Evolutionary conservation across 192 early-diverging fungal species (phyloP), one percentile per base, ranked within the genome.

Genomic region (Phycomyces blakesleeanus): DNA sequence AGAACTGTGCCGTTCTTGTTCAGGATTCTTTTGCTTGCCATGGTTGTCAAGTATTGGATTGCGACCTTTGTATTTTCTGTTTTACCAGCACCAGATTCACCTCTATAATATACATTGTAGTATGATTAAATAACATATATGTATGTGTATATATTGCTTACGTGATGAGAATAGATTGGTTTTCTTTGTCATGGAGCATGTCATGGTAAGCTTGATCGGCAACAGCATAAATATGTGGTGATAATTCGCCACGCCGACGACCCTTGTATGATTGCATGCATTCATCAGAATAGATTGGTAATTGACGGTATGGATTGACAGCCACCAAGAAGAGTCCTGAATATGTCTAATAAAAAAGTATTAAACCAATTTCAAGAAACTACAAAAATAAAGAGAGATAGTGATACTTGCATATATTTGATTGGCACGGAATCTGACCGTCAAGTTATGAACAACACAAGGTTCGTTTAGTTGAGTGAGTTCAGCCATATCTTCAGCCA

Each of bases 31-130:
- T 47, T 47, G 20, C 85, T 72, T 3, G 95, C 93, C 51, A 96
- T 89, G 1, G 93, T 84, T 0, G 96, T 91, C 53, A 99, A 79
- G 77, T 98, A 98, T 78, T 98, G 96, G 57, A 99, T 97, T 37
- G 96, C 94, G 59, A 95, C 97, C 63, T 99, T 99, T n/a, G 96
- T 99, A 78, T 97, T 98, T 80, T 99, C 97, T 5, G 97, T 99
- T 77, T 99, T 99, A 40, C 97, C 97, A 2, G 96, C 96, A 38
- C 97, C 97, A 20, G 95, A 97, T 81, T 99, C 97, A 63, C 97
- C 97, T 37, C 88, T 92, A 55, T 39, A 24, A n/a, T n/a, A n/a
- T n/a, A n/a, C n/a, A n/a, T n/a, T n/a, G n/a, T n/a, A n/a, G n/a
- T n/a, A n/a, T n/a, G n/a, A n/a, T n/a, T n/a, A n/a, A n/a, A n/a